Conservation (phyloP, 176 grass and related monocot genomes). For the Thalia dealbata region DNA sequence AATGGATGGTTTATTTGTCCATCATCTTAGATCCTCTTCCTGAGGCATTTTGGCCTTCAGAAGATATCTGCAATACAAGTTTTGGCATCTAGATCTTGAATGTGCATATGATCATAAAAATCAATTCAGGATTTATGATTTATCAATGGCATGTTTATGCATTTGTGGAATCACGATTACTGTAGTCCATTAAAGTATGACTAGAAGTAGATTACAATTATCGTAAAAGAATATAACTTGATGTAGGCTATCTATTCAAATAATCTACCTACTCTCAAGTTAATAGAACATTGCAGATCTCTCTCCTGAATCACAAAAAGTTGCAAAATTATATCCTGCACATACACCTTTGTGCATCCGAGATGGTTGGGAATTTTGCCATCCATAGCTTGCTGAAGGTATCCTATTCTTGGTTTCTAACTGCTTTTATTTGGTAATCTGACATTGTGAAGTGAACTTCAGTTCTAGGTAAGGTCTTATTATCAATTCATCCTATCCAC, state of each 20-base stretch:
- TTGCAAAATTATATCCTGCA: constrained; percentile 70
- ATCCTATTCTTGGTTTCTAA: constrained; percentile 24
- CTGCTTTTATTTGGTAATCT: constrained; percentile 14
- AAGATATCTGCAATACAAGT: not conserved
- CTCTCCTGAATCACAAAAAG: constrained; percentile 47
- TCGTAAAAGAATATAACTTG: no score
- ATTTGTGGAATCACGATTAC: not conserved
- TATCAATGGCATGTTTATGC: not conserved
- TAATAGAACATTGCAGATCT: constrained; percentile 45
- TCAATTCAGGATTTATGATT: not conserved
- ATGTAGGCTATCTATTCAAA: not conserved
- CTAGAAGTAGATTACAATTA: no score
- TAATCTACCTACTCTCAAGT: not conserved
- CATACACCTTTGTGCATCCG: constrained; percentile 86
- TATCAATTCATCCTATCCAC: no score
- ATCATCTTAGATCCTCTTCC: not conserved
- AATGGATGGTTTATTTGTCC: not conserved
- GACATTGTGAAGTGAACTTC: not conserved
- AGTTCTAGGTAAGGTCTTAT: not conserved
- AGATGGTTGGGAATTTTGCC: constrained; percentile 83
- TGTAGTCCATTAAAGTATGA: no score
- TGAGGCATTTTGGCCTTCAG: not conserved
- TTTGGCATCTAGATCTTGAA: not conserved
- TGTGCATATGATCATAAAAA: not conserved
- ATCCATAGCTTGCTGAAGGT: constrained; percentile 65